Conservation (phyloP, 768 basidiomycete species). For the Lentinula sp. region DNA sequence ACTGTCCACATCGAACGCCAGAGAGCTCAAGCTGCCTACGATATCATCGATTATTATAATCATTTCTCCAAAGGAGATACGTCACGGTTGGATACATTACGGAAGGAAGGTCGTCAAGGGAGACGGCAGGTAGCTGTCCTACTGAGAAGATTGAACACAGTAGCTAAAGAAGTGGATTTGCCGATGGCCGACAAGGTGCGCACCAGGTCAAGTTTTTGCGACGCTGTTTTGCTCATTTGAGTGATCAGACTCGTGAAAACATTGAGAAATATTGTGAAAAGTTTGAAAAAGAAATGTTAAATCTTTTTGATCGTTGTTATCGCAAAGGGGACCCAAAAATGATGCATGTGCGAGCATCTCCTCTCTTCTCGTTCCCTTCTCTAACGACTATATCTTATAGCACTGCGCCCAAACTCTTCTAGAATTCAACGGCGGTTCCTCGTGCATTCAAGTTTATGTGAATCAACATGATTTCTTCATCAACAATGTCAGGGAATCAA, state of each 20-base stretch:
- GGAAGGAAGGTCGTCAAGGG: slow-evolving; percentile 86
- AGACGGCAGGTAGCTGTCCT: slow-evolving; percentile 85
- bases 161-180: slow-evolving; percentile 91
- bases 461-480: slow-evolving; percentile 99
- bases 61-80: slow-evolving; percentile 85
- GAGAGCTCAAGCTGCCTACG: slow-evolving; percentile 89
- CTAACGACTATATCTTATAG: slow-evolving; percentile 33
- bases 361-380: not conserved
- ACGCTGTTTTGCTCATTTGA: not conserved
- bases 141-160: slow-evolving; percentile 74
- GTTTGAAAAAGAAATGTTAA: slow-evolving; percentile 98
- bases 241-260: slow-evolving; percentile 70
- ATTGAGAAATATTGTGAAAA: slow-evolving; percentile 98
- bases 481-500: slow-evolving; percentile 72
- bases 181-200: slow-evolving; percentile 74
- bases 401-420: slow-evolving; percentile 95
- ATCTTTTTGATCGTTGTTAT: slow-evolving; percentile 93
- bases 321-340: slow-evolving; percentile 97
- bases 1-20: slow-evolving; percentile 88
- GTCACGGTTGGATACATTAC: slow-evolving; percentile 62
- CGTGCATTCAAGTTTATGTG: slow-evolving; percentile 97
- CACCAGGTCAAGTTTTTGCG: not conserved
- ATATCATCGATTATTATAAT: slow-evolving; percentile 91
- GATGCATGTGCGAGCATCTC: slow-evolving; percentile 74
- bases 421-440: slow-evolving; percentile 96